Conservation (phyloP, 2,329 filamentous ascomycete species). For the Calonectria pauciramosa region DNA sequence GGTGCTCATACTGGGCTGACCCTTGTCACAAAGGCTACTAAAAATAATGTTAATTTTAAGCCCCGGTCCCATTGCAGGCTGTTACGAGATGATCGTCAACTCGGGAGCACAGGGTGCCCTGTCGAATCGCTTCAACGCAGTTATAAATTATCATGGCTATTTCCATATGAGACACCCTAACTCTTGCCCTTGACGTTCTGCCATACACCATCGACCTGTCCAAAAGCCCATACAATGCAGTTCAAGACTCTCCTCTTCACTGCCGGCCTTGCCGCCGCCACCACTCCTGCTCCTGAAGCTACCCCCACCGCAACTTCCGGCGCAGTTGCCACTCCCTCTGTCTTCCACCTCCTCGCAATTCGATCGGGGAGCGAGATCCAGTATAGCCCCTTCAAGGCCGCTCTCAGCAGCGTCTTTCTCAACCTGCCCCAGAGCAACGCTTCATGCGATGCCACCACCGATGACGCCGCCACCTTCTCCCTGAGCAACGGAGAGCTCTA, state of each 20-base stretch:
- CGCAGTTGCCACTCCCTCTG: background rate
- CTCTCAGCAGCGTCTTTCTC: constrained; percentile 58
- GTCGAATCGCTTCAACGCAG: background rate
- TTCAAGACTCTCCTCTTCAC: constrained; percentile 40
- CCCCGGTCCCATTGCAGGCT: background rate
- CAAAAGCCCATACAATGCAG: constrained; percentile 28
- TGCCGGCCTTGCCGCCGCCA: constrained; percentile 23
- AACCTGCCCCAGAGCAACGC: constrained; percentile 60
- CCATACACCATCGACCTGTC: background rate
- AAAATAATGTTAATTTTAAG: background rate
- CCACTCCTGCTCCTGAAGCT: background rate
- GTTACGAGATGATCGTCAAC: background rate
- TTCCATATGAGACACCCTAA: background rate
- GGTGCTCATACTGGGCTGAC: background rate
- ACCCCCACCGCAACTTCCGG: background rate
- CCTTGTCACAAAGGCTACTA: background rate
- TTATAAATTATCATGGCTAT: background rate
- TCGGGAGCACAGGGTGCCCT: background rate
- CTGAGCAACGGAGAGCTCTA: constrained; percentile 58
- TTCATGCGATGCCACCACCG: constrained; percentile 58
- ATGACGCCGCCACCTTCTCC: constrained; percentile 63
- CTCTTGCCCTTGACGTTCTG: background rate
- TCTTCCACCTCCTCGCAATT: constrained; percentile 65
- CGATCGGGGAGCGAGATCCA: constrained; percentile 65
- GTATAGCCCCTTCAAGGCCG: constrained; percentile 60